Evolutionary conservation across 495 filamentous ascomycete genomes (phyloP).

Genomic region (Chaetomium cochliodes): DNA sequence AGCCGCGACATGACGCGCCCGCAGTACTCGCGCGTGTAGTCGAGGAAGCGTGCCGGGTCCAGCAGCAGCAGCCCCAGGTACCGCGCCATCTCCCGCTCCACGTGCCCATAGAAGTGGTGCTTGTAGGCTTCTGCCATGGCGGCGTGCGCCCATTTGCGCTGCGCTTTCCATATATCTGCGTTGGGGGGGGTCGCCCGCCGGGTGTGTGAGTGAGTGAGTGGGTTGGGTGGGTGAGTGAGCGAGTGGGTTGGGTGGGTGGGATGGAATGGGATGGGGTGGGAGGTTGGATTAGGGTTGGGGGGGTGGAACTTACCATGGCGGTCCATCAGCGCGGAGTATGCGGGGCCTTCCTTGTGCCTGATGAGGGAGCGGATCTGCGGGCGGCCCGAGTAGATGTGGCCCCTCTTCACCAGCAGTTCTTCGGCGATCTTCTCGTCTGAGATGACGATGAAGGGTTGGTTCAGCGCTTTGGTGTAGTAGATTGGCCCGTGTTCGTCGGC

Average conservation of each 20-base stretch:
- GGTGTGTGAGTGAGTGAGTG: background rate
- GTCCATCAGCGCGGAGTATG: slow-evolving; percentile 51
- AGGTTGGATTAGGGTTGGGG: background rate
- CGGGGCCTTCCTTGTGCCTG: slow-evolving; percentile 48
- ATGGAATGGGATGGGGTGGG: no score
- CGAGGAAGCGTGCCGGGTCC: slow-evolving; percentile 47
- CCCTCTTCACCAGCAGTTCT: slow-evolving; percentile 55
- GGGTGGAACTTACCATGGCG: slow-evolving; percentile 41
- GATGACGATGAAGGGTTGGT: slow-evolving; percentile 52
- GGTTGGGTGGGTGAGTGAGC: no score
- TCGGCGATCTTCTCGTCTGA: slow-evolving; percentile 57
- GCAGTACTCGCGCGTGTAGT: slow-evolving; percentile 47
- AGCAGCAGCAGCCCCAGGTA: slow-evolving; percentile 45
- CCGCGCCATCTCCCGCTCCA: slow-evolving; percentile 46
- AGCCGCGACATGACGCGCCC: slow-evolving; percentile 50
- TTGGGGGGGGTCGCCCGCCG: no score
- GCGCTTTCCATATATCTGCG: slow-evolving; percentile 46
- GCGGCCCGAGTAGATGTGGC: slow-evolving; percentile 53
- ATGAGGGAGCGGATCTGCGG: slow-evolving; percentile 51
- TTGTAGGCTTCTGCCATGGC: slow-evolving; percentile 49
- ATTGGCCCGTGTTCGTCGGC: slow-evolving; percentile 55
- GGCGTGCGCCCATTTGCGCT: slow-evolving; percentile 51
- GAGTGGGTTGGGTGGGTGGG: no score
- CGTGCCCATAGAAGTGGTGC: slow-evolving; percentile 50
- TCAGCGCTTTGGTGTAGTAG: slow-evolving; percentile 51